Conservation (phyloP, 768 basidiomycete species). For the Termitomyces sp. region DNA sequence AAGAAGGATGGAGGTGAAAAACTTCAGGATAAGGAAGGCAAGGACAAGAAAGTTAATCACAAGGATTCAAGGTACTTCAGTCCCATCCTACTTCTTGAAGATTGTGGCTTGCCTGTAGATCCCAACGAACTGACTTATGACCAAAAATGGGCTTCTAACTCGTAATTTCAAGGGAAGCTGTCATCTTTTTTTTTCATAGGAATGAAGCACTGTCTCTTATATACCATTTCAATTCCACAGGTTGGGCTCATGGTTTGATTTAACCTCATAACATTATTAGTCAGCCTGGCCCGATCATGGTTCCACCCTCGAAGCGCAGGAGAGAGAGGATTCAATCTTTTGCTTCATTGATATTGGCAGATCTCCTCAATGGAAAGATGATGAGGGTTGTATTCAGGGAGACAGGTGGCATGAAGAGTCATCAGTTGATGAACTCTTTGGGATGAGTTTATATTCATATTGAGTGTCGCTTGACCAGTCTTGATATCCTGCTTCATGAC, state of each 20-base stretch:
- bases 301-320: conserved; percentile 8
- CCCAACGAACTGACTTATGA: conserved; percentile 23
- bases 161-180: too few relatives aligned
- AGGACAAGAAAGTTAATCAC: background rate
- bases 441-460: background rate
- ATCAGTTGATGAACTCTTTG: background rate
- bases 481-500: background rate
- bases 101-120: conserved; percentile 29
- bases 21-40: too few relatives aligned
- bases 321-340: conserved; percentile 23
- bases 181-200: too few relatives aligned
- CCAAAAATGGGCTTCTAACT: conserved; percentile 22
- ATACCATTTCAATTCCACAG: conserved; percentile 27
- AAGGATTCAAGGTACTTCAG: conserved; percentile 21
- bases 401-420: background rate
- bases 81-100: conserved; percentile 38
- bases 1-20: too few relatives aligned
- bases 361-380: background rate
- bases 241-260: conserved; percentile 32
- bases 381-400: background rate
- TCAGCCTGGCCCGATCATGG: conserved; percentile 27
- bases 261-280: conserved; percentile 30
- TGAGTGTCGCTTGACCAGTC: background rate
- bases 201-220: conserved; percentile 2
- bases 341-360: conserved; percentile 36